Evolutionary conservation across 2,329 filamentous ascomycete genomes (phyloP).

Genomic region (Cytospora leucostoma): DNA sequence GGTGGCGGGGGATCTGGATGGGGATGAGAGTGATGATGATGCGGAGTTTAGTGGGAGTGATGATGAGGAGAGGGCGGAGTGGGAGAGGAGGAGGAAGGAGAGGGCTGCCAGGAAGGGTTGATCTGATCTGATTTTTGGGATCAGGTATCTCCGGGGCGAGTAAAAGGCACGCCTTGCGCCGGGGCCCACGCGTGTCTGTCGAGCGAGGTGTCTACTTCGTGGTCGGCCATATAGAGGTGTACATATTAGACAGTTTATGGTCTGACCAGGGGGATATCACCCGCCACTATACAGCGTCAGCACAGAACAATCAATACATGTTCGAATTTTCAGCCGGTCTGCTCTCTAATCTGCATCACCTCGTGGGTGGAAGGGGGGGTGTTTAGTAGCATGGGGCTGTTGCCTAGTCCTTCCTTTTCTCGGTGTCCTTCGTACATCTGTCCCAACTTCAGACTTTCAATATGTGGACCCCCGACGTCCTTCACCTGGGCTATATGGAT

Average conservation of each 20-base stretch:
- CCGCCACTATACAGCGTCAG: background rate
- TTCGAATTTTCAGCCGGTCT: background rate
- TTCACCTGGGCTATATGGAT: no score
- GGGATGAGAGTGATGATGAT: slow-evolving; percentile 37
- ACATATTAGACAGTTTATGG: slow-evolving; percentile 21
- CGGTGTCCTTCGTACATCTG: no score
- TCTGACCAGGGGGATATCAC: slow-evolving; percentile 3
- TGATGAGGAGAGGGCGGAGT: slow-evolving; percentile 64
- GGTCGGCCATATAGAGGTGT: slow-evolving; percentile 1
- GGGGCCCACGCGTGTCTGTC: background rate
- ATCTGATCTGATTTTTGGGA: background rate
- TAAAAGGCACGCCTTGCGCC: background rate
- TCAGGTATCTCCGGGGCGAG: background rate
- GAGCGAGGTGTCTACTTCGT: background rate
- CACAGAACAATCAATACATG: slow-evolving; percentile 18
- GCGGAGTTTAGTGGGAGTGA: slow-evolving; percentile 37
- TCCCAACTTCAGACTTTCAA: no score
- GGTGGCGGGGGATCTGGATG: slow-evolving; percentile 28
- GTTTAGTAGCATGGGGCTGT: no score
- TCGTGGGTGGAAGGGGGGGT: no score
- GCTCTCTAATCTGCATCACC: no score
- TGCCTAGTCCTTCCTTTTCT: no score
- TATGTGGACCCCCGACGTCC: no score
- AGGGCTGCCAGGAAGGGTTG: slow-evolving; percentile 40
- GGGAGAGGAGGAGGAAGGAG: slow-evolving; percentile 54